Evolutionary conservation across 176 grass and related monocot species (phyloP).

Genomic region (Avena eriantha): DNA sequence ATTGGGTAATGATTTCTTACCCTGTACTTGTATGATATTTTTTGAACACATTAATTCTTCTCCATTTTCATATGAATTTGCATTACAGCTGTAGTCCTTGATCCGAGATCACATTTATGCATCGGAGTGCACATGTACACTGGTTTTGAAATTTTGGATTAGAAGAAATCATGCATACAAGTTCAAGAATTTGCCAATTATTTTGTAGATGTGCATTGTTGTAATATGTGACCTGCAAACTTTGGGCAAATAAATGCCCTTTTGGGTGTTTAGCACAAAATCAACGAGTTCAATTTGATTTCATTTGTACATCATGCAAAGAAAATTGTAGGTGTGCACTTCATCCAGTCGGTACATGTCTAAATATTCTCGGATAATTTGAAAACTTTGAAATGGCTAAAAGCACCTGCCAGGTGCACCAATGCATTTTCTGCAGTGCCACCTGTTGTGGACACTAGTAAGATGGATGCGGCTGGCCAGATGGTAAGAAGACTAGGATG

Average conservation of each 20-base stretch:
- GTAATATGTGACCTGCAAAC: slow-evolving; percentile 4
- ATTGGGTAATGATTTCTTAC: slow-evolving; percentile 15
- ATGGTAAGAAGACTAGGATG: no score
- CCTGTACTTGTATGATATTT: background rate
- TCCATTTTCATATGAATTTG: slow-evolving; percentile 10
- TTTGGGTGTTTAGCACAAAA: slow-evolving; percentile 12
- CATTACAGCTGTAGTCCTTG: background rate
- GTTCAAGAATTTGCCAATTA: background rate
- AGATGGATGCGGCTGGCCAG: no score
- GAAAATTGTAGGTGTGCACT: background rate
- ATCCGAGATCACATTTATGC: background rate
- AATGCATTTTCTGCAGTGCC: slow-evolving; percentile 8
- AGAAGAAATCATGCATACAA: background rate
- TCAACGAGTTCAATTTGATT: background rate
- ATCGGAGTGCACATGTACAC: background rate
- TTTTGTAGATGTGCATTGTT: background rate
- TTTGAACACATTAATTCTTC: slow-evolving; percentile 7
- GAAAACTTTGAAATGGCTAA: background rate
- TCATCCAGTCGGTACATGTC: background rate
- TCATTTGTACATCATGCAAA: background rate
- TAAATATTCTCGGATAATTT: background rate
- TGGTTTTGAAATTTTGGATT: slow-evolving; percentile 4
- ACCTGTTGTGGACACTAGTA: no score
- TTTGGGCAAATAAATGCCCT: background rate
- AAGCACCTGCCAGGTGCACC: background rate